Evolutionary conservation across 2,329 filamentous ascomycete genomes (phyloP), one percentile per base, ranked within the genome.

Genomic region (Aspergillus latus): DNA sequence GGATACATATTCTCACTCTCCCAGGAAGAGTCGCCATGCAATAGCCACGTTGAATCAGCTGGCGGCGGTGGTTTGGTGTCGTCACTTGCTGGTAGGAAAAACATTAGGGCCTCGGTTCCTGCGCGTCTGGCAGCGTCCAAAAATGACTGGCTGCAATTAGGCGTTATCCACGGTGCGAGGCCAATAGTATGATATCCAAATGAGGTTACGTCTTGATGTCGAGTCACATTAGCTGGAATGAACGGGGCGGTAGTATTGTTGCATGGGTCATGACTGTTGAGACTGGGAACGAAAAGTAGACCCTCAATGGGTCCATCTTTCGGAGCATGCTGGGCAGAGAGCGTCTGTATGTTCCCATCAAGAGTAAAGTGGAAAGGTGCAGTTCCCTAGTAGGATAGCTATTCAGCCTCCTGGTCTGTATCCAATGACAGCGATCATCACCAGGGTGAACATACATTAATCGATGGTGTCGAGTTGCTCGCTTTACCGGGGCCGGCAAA

Each of bases 161-260:
- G 76, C 59, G 82, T 88, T 64, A 91, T 85, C 92, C 93, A 97
- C 29, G 93, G 93, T 26, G 90, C 92, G 52, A 97, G 76, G 29
- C 89, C 92, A 64, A 97, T 84, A 50, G 92, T 79, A 54, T 88
- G 85, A 71, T 90, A 91, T 62, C 88, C 85, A 16, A 72, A 70
- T 48, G 82, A 81, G 0, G 81, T 80, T 13, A 97, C 82, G 66
- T 94, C 82, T n/a, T 74, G 71, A 64, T 84, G 82, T 13, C 88
- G 84, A 10, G 90, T 96, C 53, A 86, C 90, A 71, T 94, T 92
- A 37, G 72, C 65, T 1, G 92, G 90, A 7, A 97, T 81, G 63
- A 88, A 85, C n/a, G 81, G 72, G 40, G 80, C 80, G 42, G 88
- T 84, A 46, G 82, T 74, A 13, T 84, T 77, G 68, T 80, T 80